Percentiles rank a stretch among this genome's conserved stretches.
Conservation (phyloP, 495 filamentous ascomycete genomes). For the Daldinia vernicosa region DNA sequence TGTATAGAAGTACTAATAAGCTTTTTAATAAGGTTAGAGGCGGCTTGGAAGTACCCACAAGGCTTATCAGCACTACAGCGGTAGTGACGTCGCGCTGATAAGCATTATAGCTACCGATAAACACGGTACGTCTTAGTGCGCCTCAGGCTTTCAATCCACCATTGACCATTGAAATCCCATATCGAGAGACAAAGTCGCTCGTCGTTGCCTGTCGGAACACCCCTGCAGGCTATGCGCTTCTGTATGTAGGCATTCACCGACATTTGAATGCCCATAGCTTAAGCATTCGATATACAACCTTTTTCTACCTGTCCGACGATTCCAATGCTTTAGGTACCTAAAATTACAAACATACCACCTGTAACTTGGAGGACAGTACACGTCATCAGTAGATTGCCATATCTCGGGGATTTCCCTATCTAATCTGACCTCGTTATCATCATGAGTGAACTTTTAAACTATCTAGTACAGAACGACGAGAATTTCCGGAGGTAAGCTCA, state of each 20-base stretch:
- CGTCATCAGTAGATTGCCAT: neutral
- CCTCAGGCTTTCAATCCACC: constrained; percentile 11
- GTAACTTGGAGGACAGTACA: neutral
- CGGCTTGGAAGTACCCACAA: constrained; percentile 12
- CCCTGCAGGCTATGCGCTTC: neutral
- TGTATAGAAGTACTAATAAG: neutral
- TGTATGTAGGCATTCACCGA: constrained; percentile 15
- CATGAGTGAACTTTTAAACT: constrained; percentile 56
- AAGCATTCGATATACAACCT: constrained; percentile 1
- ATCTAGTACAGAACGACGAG: constrained; percentile 56
- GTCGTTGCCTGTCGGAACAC: constrained; percentile 12
- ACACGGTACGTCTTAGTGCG: constrained; percentile 21
- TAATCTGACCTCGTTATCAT: constrained; percentile 14
- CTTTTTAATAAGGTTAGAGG: neutral
- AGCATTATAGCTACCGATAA: constrained; percentile 9
- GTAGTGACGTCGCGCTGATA: constrained; percentile 38
- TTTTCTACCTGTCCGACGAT: constrained; percentile 3
- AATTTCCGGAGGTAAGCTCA: constrained; percentile 54
- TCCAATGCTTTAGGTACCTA: neutral
- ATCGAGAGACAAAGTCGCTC: neutral
- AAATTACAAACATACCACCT: neutral
- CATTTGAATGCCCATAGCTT: neutral
- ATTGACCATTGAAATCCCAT: constrained; percentile 7
- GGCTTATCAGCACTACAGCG: constrained; percentile 19
- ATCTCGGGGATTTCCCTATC: neutral